A percentile compares a stretch with the other conserved stretches of the same genome.
Evolutionary conservation across 805 yeast genomes (phyloP).

Genomic region (Brettanomyces naardenensis): DNA sequence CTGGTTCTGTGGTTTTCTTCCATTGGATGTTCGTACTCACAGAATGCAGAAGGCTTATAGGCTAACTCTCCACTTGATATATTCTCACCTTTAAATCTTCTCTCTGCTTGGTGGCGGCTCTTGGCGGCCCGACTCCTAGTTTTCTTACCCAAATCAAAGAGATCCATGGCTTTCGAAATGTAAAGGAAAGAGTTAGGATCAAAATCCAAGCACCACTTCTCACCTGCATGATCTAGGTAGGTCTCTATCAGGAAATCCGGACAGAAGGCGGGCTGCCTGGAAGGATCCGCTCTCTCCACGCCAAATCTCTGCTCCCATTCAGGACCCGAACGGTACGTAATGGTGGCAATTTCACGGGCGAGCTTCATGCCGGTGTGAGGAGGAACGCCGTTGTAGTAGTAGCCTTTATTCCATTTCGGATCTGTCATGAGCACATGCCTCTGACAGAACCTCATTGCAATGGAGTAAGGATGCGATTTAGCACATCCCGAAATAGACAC

Average conservation of each 20-base stretch:
- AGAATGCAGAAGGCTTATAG: slow-evolving; percentile 23
- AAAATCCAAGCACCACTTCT: slow-evolving; percentile 83
- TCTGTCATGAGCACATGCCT: slow-evolving; percentile 92
- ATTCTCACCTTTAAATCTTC: slow-evolving; percentile 20
- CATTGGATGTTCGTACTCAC: slow-evolving; percentile 41
- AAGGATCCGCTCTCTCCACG: slow-evolving; percentile 75
- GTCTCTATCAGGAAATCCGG: slow-evolving; percentile 92
- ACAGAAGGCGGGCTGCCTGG: slow-evolving; percentile 76
- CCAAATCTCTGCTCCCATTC: slow-evolving; percentile 96
- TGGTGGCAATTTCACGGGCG: slow-evolving; percentile 89
- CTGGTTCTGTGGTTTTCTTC: slow-evolving; percentile 41
- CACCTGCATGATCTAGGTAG: slow-evolving; percentile 90
- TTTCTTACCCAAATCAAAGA: slow-evolving; percentile 65
- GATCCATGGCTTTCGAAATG: slow-evolving; percentile 89
- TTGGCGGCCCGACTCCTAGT: slow-evolving; percentile 37
- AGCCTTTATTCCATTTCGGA: slow-evolving; percentile 91
- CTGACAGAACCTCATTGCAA: slow-evolving; percentile 89
- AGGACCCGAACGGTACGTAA: slow-evolving; percentile 91
- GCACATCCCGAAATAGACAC: slow-evolving; percentile 90
- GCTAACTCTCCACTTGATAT: slow-evolving; percentile 19
- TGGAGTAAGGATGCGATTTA: slow-evolving; percentile 87
- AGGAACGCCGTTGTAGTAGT: slow-evolving; percentile 63
- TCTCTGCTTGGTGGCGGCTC: slow-evolving; percentile 32
- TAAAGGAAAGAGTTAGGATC: slow-evolving; percentile 87
- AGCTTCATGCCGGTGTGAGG: slow-evolving; percentile 95